phyloP scores from a whole-genome alignment of 441 rosid species.

The Daphne laureola region DNA sequence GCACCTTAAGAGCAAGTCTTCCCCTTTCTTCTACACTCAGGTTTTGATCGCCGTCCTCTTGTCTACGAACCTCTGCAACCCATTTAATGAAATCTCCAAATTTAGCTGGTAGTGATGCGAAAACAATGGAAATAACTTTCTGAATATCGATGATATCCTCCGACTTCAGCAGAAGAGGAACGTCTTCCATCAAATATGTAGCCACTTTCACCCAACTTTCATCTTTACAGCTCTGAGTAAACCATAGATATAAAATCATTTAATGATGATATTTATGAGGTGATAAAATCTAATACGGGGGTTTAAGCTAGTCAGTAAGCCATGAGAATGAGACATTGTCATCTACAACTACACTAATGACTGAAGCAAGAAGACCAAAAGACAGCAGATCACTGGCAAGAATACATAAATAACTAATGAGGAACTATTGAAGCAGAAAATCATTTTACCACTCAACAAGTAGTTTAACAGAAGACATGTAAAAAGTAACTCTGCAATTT shows the following conservation, averaged over 20 bases:
- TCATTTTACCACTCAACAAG: no score
- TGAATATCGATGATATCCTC: constrained; percentile 50
- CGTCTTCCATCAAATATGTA: constrained; percentile 72
- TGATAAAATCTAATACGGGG: no score
- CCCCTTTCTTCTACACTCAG: constrained; percentile 73
- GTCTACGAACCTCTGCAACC: constrained; percentile 75
- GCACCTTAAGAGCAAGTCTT: constrained; percentile 62
- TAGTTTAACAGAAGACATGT: no score
- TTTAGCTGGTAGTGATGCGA: constrained; percentile 53
- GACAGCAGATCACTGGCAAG: neutral
- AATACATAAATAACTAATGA: no score
- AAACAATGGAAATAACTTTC: constrained; percentile 38
- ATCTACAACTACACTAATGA: neutral
- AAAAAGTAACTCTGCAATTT: no score
- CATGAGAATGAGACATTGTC: no score
- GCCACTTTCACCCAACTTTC: constrained; percentile 54
- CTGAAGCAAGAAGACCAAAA: neutral
- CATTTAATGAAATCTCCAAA: constrained; percentile 72
- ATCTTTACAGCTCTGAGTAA: constrained; percentile 51
- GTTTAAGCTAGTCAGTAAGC: no score
- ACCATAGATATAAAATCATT: constrained; percentile 11
- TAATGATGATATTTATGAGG: neutral
- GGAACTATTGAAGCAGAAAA: no score
- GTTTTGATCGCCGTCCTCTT: constrained; percentile 48
- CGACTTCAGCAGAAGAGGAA: constrained; percentile 59